Conservation (phyloP, 129 eudicot genomes). For the Pulicaria dysenterica region DNA sequence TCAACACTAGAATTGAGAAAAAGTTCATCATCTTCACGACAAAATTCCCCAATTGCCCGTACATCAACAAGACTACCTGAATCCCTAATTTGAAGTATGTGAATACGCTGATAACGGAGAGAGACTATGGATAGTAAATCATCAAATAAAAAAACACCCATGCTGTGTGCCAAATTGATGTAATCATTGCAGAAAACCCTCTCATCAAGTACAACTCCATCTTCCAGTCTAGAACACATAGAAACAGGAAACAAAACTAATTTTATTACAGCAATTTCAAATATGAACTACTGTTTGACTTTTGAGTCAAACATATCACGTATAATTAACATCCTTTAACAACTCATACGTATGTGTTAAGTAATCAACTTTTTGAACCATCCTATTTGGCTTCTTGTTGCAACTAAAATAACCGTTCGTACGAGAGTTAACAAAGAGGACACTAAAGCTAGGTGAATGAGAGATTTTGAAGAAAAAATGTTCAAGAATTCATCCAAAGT, state of each 20-base stretch:
- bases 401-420: no score
- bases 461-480: no score
- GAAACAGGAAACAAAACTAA: conserved; percentile 12
- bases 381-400: no score
- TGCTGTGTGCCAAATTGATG: conserved; percentile 83
- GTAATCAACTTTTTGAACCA: no score
- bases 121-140: conserved; percentile 90
- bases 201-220: conserved; percentile 86
- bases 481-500: no score
- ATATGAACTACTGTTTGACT: background rate
- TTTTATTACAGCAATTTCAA: background rate
- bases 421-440: no score
- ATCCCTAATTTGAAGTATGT: conserved; percentile 94
- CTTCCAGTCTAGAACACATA: conserved; percentile 67
- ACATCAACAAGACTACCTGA: conserved; percentile 97
- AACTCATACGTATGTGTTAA: no score
- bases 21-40: conserved; percentile 99
- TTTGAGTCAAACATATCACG: background rate
- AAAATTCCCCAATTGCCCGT: conserved; percentile 83
- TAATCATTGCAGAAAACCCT: conserved; percentile 94
- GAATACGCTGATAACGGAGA: conserved; percentile 89
- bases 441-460: no score
- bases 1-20: conserved; percentile 80
- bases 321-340: no score
- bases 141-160: conserved; percentile 89